Evolutionary conservation across 2,329 filamentous ascomycete species (phyloP), one percentile per base, ranked within the genome.

Genomic region (Capronia epimyces): DNA sequence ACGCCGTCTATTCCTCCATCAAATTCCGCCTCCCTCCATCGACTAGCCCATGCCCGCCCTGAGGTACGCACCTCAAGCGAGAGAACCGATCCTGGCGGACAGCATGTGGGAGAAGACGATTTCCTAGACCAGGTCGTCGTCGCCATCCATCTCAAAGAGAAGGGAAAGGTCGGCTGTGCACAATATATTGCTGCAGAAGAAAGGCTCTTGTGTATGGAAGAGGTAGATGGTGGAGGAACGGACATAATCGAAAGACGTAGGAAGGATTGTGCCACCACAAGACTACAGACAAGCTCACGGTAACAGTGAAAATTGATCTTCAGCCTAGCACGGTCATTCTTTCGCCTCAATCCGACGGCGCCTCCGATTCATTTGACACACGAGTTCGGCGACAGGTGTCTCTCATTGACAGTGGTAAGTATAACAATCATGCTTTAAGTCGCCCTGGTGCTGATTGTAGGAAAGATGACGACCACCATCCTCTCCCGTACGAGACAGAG

Each of bases 111-210:
- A 18, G 42, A 47, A 16, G 71, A 74, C 29, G 80, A 83, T 49
- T 64, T 71, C 0, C 64, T 82, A 31, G 78, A 80, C 49, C 87
- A 93, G 63, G 70, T 89, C 21, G 78, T 95, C 51, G 87, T 95
- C 81, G 87, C 88, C 1, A 72, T 95, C 20, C 83, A 94, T 52
- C 75, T 91, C 65, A 81, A 78, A 55, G 78, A 83, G n/a, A 77
- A 80, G 24, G 82, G 79, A 1, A 82, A 78, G 0, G 75, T 95
- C 15, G 91, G 91, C 0, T 96, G 89, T 66, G 84, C 87, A 40
- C 95, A 91, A 64, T 95, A 91, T 64, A 73, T 84, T 41, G 82
- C 83, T 4, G 71, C 76, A 21, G 81, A 89, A 32, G 83, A 87
- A 62, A 81, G 76, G 29, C 68, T 96, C 2, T 84, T 80, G 52